Base-by-base conservation (phyloP, 2,329 filamentous ascomycete genomes). In the Metarhizium sp. region DNA sequence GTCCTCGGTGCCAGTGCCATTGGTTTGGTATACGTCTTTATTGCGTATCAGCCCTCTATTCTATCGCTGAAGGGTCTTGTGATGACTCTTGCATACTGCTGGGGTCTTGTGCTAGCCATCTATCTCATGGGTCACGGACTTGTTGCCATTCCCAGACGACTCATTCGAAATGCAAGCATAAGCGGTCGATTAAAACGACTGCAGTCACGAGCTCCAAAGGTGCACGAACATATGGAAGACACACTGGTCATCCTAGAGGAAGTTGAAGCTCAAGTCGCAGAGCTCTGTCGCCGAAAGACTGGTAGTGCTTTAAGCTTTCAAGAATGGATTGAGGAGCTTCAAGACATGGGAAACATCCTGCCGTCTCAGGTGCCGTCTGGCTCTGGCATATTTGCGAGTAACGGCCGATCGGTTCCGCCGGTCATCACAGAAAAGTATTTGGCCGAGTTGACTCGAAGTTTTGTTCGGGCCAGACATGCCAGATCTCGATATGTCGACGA, bases 101-200 rank as follows among this genome's bases (percentile, higher is more conserved):
- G 92, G 88, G 91, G 92, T 63, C 74, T 99, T 63, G 78, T 92
- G 4, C 78, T 97, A 53, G 94, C 92, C 49, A 96, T 99, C 59
- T 97, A 96, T 66, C 78, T 99, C 45, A 97, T 99, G 92, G 94
- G 94, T 6, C 94, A 99, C 70, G 94, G 94, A 7, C 78, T 99
- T 30, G 94, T 99, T 36, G 88, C 92, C 1, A 88, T 99, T 56
- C 94, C 94, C 1, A 80, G 92, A 60, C 82, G 82, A 42, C 75
- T 99, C 16, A 87, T 94, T 64, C 84, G 87, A 57, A 87, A 90
- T 66, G 87, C 91, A 36, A 90, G 85, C 66, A 82, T 92, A 49
- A 88, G 85, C 60, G 83, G 82, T 51, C 81, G 86, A 55, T 71
- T 99, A 50, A 85, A 85, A 58, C 79, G 87, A 40, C 76, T 96